Percentiles rank a stretch among this genome's conserved stretches.
Conservation (phyloP, 345 rosid genomes). For the Pugionium dolabratum region DNA sequence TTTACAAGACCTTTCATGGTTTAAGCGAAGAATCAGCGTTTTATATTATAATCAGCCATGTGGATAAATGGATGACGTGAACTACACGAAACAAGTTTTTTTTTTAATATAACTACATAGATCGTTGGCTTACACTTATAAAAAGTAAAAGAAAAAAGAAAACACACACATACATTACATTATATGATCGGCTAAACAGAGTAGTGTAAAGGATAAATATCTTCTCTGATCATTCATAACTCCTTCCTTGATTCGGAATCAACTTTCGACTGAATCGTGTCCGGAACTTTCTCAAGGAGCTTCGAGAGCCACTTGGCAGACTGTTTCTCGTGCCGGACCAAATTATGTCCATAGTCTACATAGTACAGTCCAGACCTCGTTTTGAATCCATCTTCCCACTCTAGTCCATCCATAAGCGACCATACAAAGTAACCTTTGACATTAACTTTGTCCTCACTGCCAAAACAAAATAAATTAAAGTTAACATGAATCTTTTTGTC, state of each 20-base stretch:
- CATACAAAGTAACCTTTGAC: constrained; percentile 40
- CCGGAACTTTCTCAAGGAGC: constrained; percentile 34
- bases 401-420: constrained; percentile 38
- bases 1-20: constrained; percentile 38
- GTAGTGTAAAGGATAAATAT: not conserved
- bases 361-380: constrained; percentile 41
- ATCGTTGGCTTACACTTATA: constrained; percentile 5
- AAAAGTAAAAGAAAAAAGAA: not conserved
- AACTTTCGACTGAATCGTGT: constrained; percentile 20
- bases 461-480: not conserved
- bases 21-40: no score
- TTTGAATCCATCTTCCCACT: constrained; percentile 41
- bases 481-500: not conserved
- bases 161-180: constrained; percentile 16
- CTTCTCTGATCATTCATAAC: constrained; percentile 15
- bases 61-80: no score
- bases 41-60: no score
- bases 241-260: constrained; percentile 35
- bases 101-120: not conserved
- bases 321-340: constrained; percentile 36
- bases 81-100: no score
- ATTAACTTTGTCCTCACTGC: constrained; percentile 40
- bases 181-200: constrained; percentile 4
- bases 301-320: constrained; percentile 40
- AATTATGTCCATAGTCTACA: constrained; percentile 31